Percentiles rank a stretch among this genome's conserved stretches.
Conservation (phyloP, 1,284 basidiomycete species). For the Trichosporon coremiiforme region DNA sequence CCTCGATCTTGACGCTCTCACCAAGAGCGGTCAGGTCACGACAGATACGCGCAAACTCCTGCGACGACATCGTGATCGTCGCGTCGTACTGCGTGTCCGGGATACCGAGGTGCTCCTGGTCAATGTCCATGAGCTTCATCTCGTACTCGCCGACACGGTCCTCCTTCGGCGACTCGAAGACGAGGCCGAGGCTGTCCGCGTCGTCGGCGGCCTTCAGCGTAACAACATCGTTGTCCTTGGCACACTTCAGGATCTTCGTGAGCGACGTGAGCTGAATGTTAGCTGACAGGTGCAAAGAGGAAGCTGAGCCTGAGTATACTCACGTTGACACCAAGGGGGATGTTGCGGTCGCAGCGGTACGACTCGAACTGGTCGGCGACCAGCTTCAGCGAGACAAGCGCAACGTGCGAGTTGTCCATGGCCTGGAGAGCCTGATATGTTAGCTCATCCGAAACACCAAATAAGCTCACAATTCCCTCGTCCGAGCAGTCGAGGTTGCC, state of each 20-base stretch:
- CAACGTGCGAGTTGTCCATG: constrained; percentile 99
- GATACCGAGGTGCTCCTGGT: constrained; percentile 91
- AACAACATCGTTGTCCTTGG: constrained; percentile 93
- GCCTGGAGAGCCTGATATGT: constrained; percentile 76
- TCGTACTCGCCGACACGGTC: constrained; percentile 98
- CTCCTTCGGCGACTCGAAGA: constrained; percentile 87
- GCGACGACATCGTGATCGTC: constrained; percentile 80
- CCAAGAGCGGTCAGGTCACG: constrained; percentile 90
- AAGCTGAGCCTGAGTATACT: constrained; percentile 28
- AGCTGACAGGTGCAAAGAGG: constrained; percentile 14
- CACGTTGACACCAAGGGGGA: constrained; percentile 86
- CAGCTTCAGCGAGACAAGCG: constrained; percentile 74
- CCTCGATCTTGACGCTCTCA: constrained; percentile 93
- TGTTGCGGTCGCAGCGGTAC: constrained; percentile 93
- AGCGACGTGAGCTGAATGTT: constrained; percentile 68
- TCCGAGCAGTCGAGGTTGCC: constrained; percentile 98
- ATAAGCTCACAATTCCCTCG: constrained; percentile 75
- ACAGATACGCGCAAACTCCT: constrained; percentile 90
- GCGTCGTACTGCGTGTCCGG: constrained; percentile 99
- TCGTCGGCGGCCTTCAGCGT: constrained; percentile 91
- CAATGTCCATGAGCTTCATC: constrained; percentile 99
- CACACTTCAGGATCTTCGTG: constrained; percentile 95
- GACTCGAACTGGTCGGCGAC: constrained; percentile 75
- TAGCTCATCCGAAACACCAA: constrained; percentile 45
- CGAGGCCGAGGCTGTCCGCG: constrained; percentile 83